Base-by-base conservation (phyloP, 306 rosid genomes). In the Mucuna pruriens region DNA sequence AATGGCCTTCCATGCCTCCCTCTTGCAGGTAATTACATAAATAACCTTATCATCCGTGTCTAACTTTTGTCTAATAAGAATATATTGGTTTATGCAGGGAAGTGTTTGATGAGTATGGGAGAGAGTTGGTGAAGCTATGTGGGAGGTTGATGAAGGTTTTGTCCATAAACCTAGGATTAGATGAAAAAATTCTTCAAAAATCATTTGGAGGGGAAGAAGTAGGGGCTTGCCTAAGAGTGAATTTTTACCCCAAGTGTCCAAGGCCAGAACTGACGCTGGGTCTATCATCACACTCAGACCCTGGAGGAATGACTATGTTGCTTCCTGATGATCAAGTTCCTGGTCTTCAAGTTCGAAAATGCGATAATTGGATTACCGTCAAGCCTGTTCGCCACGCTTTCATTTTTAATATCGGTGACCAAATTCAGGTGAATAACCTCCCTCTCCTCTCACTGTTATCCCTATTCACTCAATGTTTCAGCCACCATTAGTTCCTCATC, bases 351-450 rank as follows among this genome's bases (percentile, higher is more conserved):
- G 99, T 95, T 2, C 77, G 96, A 0, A 95, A 77, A 67, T 82
- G 22, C 11, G 48, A 83, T 62, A 6, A 84, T 4, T 95, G 98
- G 99, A 89, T 95, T 26, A 95, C 99, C 0, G 99, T 95, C 6
- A 91, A 91, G 65, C 99, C 98, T 13, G 92, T 86, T 15, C 87
- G 68, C 19, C 96, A 93, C 73, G 96, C 93, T 71, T 90, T 95
- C 55, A 91, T 95, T 10, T 94, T 95, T 80, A 95, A 93, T 58
- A 91, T 95, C 12, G 99, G 98, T 3, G 99, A 95, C 82, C 99
- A 95, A 86, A 88, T 91, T 68, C 99, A 95, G 99, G 97, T 90
- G 22, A 58, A 16, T 6, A 23, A 25, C 19, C 9, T 54, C 16
- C 11, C 42, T 51, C 9, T 3, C 11, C 42, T 51, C 9, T 3